Conservation (phyloP, 768 basidiomycete genomes). For the Mycena crocata region DNA sequence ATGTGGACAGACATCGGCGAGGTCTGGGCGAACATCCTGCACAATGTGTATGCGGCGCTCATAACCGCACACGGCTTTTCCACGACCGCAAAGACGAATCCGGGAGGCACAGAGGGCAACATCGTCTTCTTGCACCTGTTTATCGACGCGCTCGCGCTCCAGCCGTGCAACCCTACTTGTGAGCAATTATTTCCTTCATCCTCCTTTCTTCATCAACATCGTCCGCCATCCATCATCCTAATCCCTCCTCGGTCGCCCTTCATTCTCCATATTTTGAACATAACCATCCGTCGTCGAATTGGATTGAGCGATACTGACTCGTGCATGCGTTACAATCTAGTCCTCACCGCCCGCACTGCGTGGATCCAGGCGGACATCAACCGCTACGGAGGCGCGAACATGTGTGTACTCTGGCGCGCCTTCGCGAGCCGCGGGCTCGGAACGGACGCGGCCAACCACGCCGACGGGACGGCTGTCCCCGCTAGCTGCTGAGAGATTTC, state of each 20-base stretch:
- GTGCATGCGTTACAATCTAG: too few relatives aligned
- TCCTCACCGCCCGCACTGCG: conserved; percentile 45
- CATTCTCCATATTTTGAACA: too few relatives aligned
- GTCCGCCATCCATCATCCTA: too few relatives aligned
- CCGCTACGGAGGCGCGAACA: conserved; percentile 50
- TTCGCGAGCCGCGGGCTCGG: conserved; percentile 47
- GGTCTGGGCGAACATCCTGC: conserved; percentile 29
- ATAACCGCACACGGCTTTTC: conserved; percentile 12
- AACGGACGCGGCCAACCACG: conserved; percentile 14
- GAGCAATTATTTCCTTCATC: too few relatives aligned
- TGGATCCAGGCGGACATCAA: conserved; percentile 54
- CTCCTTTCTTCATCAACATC: too few relatives aligned
- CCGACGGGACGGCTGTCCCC: conserved; percentile 1
- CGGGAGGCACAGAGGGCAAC: conserved; percentile 43
- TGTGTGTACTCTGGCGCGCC: conserved; percentile 50
- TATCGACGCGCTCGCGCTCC: conserved; percentile 49
- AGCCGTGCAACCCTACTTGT: conserved; percentile 46
- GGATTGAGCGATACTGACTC: too few relatives aligned
- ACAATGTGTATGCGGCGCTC: conserved; percentile 26
- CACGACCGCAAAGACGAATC: conserved; percentile 18
- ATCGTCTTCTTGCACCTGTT: conserved; percentile 50
- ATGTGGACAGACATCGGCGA: conserved; percentile 28
- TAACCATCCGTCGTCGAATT: too few relatives aligned
- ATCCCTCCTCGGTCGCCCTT: too few relatives aligned
- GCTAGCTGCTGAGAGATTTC: conserved; percentile 5